Evolutionary conservation across 768 basidiomycete genomes (phyloP).

Genomic region (Russula sp.): DNA sequence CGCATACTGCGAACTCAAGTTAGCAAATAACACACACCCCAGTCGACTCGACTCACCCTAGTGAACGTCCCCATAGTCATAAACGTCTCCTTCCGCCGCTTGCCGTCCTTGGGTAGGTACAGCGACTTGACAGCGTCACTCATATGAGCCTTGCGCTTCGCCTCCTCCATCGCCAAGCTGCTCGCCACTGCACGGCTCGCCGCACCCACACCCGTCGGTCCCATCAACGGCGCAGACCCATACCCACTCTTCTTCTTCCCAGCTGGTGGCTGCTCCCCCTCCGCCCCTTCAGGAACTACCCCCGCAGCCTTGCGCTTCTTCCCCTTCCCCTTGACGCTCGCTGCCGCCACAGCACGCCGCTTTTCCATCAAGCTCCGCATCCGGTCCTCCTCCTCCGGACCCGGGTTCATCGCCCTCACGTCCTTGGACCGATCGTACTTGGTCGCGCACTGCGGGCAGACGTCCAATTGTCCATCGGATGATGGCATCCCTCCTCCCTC

Average conservation of each 20-base stretch:
- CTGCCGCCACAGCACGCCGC: slow-evolving; percentile 50
- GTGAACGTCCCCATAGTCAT: slow-evolving; percentile 92
- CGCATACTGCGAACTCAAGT: slow-evolving; percentile 20
- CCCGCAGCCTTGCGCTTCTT: slow-evolving; percentile 55
- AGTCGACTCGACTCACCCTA: slow-evolving; percentile 47
- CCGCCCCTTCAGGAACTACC: slow-evolving; percentile 29
- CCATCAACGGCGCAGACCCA: slow-evolving; percentile 34
- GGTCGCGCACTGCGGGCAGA: slow-evolving; percentile 72
- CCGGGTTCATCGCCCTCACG: slow-evolving; percentile 61
- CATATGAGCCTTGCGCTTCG: slow-evolving; percentile 77
- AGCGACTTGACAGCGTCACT: slow-evolving; percentile 79
- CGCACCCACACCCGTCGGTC: slow-evolving; percentile 47
- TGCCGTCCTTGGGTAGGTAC: slow-evolving; percentile 53
- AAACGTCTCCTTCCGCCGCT: slow-evolving; percentile 72
- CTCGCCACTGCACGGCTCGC: slow-evolving; percentile 55
- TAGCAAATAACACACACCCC: background rate
- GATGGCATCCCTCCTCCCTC: background rate
- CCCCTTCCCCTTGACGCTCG: slow-evolving; percentile 41
- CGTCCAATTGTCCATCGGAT: slow-evolving; percentile 35
- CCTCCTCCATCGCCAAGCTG: slow-evolving; percentile 74
- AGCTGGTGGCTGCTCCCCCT: slow-evolving; percentile 27
- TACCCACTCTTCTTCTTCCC: slow-evolving; percentile 10
- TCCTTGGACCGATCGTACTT: slow-evolving; percentile 56
- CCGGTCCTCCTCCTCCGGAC: slow-evolving; percentile 52
- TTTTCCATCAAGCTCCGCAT: slow-evolving; percentile 51